phyloP scores from a whole-genome alignment of 2,329 filamentous ascomycete genomes.

The Xylariaceae sp. region DNA sequence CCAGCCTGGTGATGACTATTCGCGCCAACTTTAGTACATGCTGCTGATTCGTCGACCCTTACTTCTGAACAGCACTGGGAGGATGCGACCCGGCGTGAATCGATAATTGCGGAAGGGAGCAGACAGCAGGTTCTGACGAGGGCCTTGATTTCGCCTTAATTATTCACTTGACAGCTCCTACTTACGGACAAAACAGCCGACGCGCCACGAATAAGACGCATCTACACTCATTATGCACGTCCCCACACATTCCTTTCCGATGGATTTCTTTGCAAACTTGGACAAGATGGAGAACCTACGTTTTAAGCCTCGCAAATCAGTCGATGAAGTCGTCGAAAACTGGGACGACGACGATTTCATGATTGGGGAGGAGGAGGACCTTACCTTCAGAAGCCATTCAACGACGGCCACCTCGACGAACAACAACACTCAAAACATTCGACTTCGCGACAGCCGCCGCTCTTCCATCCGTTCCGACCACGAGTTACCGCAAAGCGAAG shows the following conservation, averaged over 20 bases:
- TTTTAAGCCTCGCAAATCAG: constrained; percentile 48
- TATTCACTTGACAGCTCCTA: constrained; percentile 2
- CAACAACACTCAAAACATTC: constrained; percentile 25
- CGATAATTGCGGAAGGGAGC: constrained; percentile 21
- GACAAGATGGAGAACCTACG: constrained; percentile 51
- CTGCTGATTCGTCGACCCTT: constrained; percentile 3
- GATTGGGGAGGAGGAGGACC: constrained; percentile 59
- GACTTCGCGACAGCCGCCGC: constrained; percentile 65
- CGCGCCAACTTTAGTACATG: constrained; percentile 5
- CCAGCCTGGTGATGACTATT: background rate
- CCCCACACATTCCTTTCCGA: constrained; percentile 4
- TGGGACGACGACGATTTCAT: constrained; percentile 76
- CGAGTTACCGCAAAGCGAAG: constrained; percentile 69
- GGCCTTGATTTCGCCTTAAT: background rate
- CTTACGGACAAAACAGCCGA: background rate
- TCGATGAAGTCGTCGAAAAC: constrained; percentile 62
- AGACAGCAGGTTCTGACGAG: constrained; percentile 8
- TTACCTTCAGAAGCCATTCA: constrained; percentile 52
- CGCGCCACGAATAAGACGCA: constrained; percentile 5
- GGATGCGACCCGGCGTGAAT: constrained; percentile 19
- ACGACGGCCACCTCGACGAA: constrained; percentile 33
- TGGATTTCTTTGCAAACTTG: background rate
- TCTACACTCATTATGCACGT: constrained; percentile 9
- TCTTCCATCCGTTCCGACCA: constrained; percentile 84
- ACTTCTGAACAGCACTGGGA: constrained; percentile 10